Evolutionary conservation across 192 early-diverging fungal genomes (phyloP).

Genomic region (Backusella sp.): DNA sequence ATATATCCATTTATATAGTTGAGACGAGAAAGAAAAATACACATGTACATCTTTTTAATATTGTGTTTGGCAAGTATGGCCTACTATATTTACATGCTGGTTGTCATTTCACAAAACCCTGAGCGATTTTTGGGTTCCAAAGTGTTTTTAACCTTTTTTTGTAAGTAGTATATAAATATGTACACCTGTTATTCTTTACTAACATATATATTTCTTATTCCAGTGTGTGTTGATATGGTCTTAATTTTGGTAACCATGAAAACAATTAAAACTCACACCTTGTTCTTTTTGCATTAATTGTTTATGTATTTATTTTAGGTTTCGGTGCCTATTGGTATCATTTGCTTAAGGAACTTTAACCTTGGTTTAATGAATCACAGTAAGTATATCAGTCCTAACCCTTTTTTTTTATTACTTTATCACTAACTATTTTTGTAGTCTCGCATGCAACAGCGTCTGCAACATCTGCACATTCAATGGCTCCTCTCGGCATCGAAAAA

Average conservation of each 20-base stretch:
- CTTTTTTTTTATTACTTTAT: slow-evolving; percentile 1
- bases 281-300: slow-evolving; percentile 3
- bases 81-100: slow-evolving; percentile 67
- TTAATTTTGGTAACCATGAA: slow-evolving; percentile 43
- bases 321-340: slow-evolving; percentile 51
- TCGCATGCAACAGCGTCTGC: slow-evolving; percentile 32
- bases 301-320: slow-evolving; percentile 21
- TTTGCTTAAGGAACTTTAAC: slow-evolving; percentile 70
- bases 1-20: slow-evolving; percentile 36
- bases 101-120: slow-evolving; percentile 52
- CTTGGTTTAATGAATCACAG: slow-evolving; percentile 69
- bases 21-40: slow-evolving; percentile 45
- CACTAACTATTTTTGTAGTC: slow-evolving; percentile 21
- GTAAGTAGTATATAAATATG: slow-evolving; percentile 43
- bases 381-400: slow-evolving; percentile 31
- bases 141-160: slow-evolving; percentile 55
- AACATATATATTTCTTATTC: not conserved
- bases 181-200: slow-evolving; percentile 22
- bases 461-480: slow-evolving; percentile 29
- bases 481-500: slow-evolving; percentile 33
- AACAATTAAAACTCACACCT: not conserved
- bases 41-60: slow-evolving; percentile 60
- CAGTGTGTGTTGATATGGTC: slow-evolving; percentile 47
- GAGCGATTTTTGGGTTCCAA: slow-evolving; percentile 43
- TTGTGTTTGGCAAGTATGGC: slow-evolving; percentile 61